These are phyloP conservation scores for Pyronema domesticum DNA, from an alignment of 495 filamentous ascomycete species.

Conservation along the genomic window DNA sequence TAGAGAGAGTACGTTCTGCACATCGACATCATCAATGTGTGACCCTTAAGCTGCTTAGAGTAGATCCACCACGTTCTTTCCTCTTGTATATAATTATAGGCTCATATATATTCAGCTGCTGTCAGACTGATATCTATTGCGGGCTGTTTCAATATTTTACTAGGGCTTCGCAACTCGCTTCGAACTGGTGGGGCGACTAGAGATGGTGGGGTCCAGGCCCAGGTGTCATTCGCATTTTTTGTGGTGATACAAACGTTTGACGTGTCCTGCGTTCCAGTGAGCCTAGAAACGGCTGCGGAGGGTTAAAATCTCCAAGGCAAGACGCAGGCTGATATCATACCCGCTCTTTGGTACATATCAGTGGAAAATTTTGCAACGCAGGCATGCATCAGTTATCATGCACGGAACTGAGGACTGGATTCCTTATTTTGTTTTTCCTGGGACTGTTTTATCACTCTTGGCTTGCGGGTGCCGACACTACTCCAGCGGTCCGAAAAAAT, in stretches of 20 bases:
- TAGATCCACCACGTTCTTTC: too few species aligned
- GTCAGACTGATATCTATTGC: too few species aligned
- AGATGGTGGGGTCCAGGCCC: too few species aligned
- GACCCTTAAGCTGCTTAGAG: too few species aligned
- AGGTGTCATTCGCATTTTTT: too few species aligned
- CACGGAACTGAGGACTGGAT: background rate
- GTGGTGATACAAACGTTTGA: background rate
- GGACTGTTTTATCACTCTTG: background rate
- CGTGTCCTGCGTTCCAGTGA: background rate
- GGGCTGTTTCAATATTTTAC: background rate
- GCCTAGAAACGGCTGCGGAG: background rate
- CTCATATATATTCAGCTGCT: too few species aligned
- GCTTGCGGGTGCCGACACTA: too few species aligned
- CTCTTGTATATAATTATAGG: too few species aligned
- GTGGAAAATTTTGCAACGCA: background rate
- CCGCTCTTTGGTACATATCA: background rate
- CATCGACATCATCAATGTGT: too few species aligned
- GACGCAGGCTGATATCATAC: background rate
- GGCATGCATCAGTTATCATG: background rate
- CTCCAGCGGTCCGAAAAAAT: too few species aligned
- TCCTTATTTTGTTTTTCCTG: background rate
- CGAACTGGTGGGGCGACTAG: too few species aligned
- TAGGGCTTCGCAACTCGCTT: background rate
- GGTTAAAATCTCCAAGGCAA: background rate
- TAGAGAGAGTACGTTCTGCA: too few species aligned